Evolutionary conservation across 495 filamentous ascomycete genomes (phyloP).

Genomic region (Tuber indicum): DNA sequence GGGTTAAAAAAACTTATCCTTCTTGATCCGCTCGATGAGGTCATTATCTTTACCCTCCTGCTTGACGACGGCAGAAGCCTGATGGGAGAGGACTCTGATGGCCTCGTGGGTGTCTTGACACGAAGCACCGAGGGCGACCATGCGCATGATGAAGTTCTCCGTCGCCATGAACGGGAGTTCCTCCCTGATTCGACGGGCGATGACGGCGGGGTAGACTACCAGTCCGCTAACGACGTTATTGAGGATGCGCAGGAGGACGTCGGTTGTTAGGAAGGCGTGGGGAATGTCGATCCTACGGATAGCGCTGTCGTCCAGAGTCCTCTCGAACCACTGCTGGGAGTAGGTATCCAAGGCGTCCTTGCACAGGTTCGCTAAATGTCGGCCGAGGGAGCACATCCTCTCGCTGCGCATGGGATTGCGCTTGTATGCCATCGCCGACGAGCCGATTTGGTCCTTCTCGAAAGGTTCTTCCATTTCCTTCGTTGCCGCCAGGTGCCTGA

Average conservation of each 20-base stretch:
- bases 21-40: conserved; percentile 71
- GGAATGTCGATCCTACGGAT: conserved; percentile 55
- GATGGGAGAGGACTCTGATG: conserved; percentile 80
- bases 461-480: conserved; percentile 93
- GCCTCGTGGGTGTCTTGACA: conserved; percentile 90
- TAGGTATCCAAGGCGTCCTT: conserved; percentile 70
- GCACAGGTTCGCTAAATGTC: conserved; percentile 59
- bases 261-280: conserved; percentile 73
- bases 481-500: conserved; percentile 67
- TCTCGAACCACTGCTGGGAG: conserved; percentile 75
- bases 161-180: conserved; percentile 91
- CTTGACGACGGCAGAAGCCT: conserved; percentile 77
- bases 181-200: conserved; percentile 59
- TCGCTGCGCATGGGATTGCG: conserved; percentile 86
- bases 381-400: conserved; percentile 69
- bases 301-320: conserved; percentile 45
- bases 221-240: conserved; percentile 78
- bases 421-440: conserved; percentile 73
- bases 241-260: conserved; percentile 70
- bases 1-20: conserved; percentile 71
- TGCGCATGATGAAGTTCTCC: conserved; percentile 81
- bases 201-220: conserved; percentile 78
- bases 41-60: conserved; percentile 72
- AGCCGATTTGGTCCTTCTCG: conserved; percentile 68
- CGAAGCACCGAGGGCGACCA: conserved; percentile 65